These are phyloP conservation scores for Aspergillus floridensis DNA, from an alignment of 2,329 filamentous ascomycete species.

Conservation along the genomic window DNA sequence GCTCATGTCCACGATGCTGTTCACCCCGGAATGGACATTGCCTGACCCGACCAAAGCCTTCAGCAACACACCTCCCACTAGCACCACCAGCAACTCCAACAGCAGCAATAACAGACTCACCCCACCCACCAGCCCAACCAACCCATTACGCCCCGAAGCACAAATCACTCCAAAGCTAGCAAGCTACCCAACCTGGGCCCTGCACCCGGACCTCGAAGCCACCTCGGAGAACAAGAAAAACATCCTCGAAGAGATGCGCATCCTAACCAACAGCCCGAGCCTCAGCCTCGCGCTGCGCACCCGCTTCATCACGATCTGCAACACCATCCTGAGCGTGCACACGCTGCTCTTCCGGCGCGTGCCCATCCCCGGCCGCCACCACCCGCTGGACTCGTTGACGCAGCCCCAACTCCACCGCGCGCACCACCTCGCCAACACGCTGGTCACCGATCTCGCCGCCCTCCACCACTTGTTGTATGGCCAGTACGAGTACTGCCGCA, in stretches of 20 bases:
- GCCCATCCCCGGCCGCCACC: not conserved
- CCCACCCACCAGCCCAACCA: not conserved
- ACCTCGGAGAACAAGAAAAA: not conserved
- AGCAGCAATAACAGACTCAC: no score
- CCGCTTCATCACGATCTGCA: constrained; percentile 22
- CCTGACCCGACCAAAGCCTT: not conserved
- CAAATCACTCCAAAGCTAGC: not conserved
- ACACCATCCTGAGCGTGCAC: constrained; percentile 24
- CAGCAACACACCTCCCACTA: no score
- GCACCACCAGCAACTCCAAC: no score
- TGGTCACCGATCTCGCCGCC: constrained; percentile 16
- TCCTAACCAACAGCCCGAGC: constrained; percentile 12
- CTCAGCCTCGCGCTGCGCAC: constrained; percentile 12
- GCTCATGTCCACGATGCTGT: constrained; percentile 6
- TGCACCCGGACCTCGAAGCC: not conserved
- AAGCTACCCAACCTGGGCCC: not conserved
- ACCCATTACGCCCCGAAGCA: not conserved
- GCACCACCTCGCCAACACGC: constrained; percentile 7
- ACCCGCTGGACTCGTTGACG: constrained; percentile 11
- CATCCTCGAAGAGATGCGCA: constrained; percentile 18
- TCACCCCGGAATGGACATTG: not conserved
- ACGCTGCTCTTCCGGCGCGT: constrained; percentile 21
- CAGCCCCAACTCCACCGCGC: constrained; percentile 11
- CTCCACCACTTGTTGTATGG: constrained; percentile 18
- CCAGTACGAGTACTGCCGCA: constrained; percentile 5